Evolutionary conservation across 2,329 filamentous ascomycete genomes (phyloP).

Genomic region (Aspergillus tamarii): DNA sequence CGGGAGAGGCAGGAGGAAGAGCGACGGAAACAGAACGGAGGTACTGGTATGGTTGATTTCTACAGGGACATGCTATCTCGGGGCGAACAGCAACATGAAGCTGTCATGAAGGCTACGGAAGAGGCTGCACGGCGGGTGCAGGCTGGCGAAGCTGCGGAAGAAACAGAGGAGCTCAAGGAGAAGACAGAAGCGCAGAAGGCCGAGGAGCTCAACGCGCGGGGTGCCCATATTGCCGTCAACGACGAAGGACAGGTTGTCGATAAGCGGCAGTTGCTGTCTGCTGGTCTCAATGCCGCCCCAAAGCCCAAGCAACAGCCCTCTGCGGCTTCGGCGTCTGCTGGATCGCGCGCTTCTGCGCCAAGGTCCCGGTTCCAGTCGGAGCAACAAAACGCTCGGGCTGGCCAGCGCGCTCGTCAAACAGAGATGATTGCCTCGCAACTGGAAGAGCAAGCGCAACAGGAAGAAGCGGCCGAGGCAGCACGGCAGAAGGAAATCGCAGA

Average conservation of each 20-base stretch:
- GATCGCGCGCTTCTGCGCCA: slow-evolving; percentile 21
- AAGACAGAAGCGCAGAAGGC: slow-evolving; percentile 58
- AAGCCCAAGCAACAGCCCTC: slow-evolving; percentile 51
- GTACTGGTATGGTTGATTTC: slow-evolving; percentile 62
- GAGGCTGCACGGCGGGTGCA: slow-evolving; percentile 41
- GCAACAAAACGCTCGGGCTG: slow-evolving; percentile 43
- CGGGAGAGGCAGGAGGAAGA: slow-evolving; percentile 61
- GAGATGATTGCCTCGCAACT: slow-evolving; percentile 64
- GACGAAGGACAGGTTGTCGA: slow-evolving; percentile 68
- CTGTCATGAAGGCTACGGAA: slow-evolving; percentile 59
- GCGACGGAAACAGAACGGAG: slow-evolving; percentile 49
- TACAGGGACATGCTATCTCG: slow-evolving; percentile 63
- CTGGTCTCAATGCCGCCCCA: slow-evolving; percentile 63
- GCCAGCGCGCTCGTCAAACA: slow-evolving; percentile 59
- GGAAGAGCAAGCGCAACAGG: slow-evolving; percentile 58
- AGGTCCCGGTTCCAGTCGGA: slow-evolving; percentile 29
- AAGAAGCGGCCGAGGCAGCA: slow-evolving; percentile 61
- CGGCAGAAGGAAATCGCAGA: slow-evolving; percentile 57
- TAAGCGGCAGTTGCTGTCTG: slow-evolving; percentile 64
- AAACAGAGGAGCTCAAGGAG: slow-evolving; percentile 37
- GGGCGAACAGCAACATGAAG: slow-evolving; percentile 60
- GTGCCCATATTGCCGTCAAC: slow-evolving; percentile 60
- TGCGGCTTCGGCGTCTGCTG: slow-evolving; percentile 21
- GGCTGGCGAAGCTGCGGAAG: slow-evolving; percentile 30
- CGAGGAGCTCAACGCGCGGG: slow-evolving; percentile 55